Percentiles rank a stretch among this genome's conserved stretches.
Evolutionary conservation across 129 eudicot species (phyloP).

Genomic region (sunflower (Helianthus annuus)): HanXRQr2.0-SUNRISE NC_035437.2:138592038-138592537

Average conservation of each 20-base stretch:
- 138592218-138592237: background rate
- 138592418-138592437: slow-evolving; percentile 25
- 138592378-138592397: background rate
- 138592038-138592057: slow-evolving; percentile 28
- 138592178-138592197: too few relatives aligned
- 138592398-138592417: slow-evolving; percentile 22
- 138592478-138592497: background rate
- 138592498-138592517: background rate
- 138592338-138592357: slow-evolving; percentile 9
- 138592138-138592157: slow-evolving; percentile 15
- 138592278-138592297: slow-evolving; percentile 29
- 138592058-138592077: slow-evolving; percentile 14
- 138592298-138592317: slow-evolving; percentile 14
- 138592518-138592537: slow-evolving; percentile 17
- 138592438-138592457: slow-evolving; percentile 26
- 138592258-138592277: slow-evolving; percentile 17
- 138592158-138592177: background rate
- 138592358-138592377: slow-evolving; percentile 10
- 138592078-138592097: slow-evolving; percentile 1
- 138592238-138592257: slow-evolving; percentile 4
- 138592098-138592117: slow-evolving; percentile 10
- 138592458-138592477: slow-evolving; percentile 17
- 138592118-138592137: background rate
- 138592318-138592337: slow-evolving; percentile 16
- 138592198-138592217: too few relatives aligned